Evolutionary conservation across 2,329 filamentous ascomycete genomes (phyloP).

Genomic region (Diaporthe sp.): DNA sequence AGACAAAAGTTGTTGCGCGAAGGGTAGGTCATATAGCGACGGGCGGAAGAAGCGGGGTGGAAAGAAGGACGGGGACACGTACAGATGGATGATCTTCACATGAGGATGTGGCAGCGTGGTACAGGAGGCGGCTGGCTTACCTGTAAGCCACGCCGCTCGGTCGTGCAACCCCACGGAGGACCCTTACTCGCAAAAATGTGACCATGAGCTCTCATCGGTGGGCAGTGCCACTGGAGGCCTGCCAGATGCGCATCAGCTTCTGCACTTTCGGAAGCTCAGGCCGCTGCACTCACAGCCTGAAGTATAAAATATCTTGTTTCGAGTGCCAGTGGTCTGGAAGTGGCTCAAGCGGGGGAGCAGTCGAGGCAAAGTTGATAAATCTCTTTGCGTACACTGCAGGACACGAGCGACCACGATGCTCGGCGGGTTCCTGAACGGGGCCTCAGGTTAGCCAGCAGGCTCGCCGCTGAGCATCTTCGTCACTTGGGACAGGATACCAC

Average conservation of each 20-base stretch:
- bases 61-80: too few relatives aligned
- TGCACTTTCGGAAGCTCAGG: not conserved
- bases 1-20: too few relatives aligned
- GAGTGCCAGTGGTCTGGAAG: not conserved
- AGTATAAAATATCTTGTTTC: not conserved
- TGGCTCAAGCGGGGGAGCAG: not conserved
- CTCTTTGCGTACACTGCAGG: not conserved
- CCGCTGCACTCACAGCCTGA: not conserved
- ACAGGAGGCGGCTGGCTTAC: too few relatives aligned
- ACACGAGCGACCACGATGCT: not conserved
- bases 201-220: too few relatives aligned
- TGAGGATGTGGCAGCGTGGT: too few relatives aligned
- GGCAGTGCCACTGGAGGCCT: too few relatives aligned
- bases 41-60: too few relatives aligned
- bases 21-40: too few relatives aligned
- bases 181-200: too few relatives aligned
- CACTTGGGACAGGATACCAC: not conserved
- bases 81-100: too few relatives aligned
- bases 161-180: too few relatives aligned
- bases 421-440: not conserved
- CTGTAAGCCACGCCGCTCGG: too few relatives aligned
- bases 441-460: not conserved
- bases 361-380: not conserved
- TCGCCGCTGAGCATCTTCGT: not conserved
- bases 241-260: not conserved